Base-by-base conservation (phyloP, 768 basidiomycete genomes). In the Gyrodon lividus region DNA sequence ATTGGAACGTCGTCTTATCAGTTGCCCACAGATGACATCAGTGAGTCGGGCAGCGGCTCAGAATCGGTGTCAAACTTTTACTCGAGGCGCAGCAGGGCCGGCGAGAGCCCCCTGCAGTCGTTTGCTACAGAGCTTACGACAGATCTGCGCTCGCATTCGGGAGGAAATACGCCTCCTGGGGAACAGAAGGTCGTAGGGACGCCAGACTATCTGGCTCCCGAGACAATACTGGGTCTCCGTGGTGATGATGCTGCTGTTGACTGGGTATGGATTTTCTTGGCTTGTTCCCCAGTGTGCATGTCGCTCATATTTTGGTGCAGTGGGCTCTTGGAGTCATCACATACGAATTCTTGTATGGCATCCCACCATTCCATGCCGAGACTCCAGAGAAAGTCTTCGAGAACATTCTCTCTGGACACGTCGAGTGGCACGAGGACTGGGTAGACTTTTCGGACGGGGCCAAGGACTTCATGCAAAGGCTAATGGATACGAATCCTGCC, bases 271-370 rank as follows among this genome's bases (percentile, higher is more conserved):
- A 34, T 75, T 30, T 35, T 59, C 26, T 54, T 26, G 39, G 56
- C 56, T 35, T 43, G 23, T 31, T 45, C 14, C 55, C 50, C 46
- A 42, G 43, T 14, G 16, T 28, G 48, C 24, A 50, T n/a, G 19
- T 49, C 19, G 38, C 60, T 64, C 22, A 61, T 37, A 9, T 51
- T 22, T 45, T 43, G 57, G 54, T 56, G 45, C 67, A 97, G 97
- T 99, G 97, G 97, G 96, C 97, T 10, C 79, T 99, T 24, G 97
- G 97, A 52, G 93, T 98, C 38, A 95, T 99, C 66, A 91, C 92
- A 26, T 98, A 99, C 67, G 97, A 99, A 74, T 98, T 99, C 71
- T 72, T 98, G 31, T 98, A 94, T 58, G 95, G 97, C 4, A 83
- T 94, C 30, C 97, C 97, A 23, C 97, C 97, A 3, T 99, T 99